Base-by-base conservation (phyloP, 345 rosid species). In the Pistacia atlantica region DNA sequence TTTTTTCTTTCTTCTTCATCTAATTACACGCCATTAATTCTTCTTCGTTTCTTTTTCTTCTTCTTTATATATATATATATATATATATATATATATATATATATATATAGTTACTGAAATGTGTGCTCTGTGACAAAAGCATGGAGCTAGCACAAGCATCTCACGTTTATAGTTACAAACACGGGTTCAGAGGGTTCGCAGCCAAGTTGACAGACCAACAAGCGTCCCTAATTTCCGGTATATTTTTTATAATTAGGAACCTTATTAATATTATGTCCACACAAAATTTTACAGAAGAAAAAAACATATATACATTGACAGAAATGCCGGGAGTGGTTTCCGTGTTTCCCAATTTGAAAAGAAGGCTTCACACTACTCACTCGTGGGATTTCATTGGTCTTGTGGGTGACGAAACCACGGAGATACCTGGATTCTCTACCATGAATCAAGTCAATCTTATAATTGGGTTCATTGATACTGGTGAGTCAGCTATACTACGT, bases 311-410 rank as follows among this genome's bases (percentile, higher is more conserved):
- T 46, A 13, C 58, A 49, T 25, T 20, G 74, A 63, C 85, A 87
- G 90, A 71, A 75, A 80, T 85, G 88, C 84, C 90, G 0, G 90
- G 84, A 5, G 88, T 87, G 78, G 90, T 87, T 69, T 83, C 90
- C 10, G 88, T 87, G 42, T 85, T 87, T 66, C 88, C 88, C 37
- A 87, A 87, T 80, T 67, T 67, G 73, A 87, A 80, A 66, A 81
- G 90, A 55, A 85, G 60, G 82, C 83, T 85, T 10, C 90, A 87
- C 71, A 87, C 90, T 11, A 87, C 90, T 58, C 90, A 82, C 77
- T 87, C 90, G 3, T 87, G 90, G 90, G 90, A 87, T 80, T 87
- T 87, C 83, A 83, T 87, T 84, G 90, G 90, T 42, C 82, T 87
- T 52, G 11, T 59, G 12, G 90, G 82, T 8, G 84, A 85, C 59